Base-by-base conservation (phyloP, 1,139 yeast genomes). In the Candida sojae region DNA sequence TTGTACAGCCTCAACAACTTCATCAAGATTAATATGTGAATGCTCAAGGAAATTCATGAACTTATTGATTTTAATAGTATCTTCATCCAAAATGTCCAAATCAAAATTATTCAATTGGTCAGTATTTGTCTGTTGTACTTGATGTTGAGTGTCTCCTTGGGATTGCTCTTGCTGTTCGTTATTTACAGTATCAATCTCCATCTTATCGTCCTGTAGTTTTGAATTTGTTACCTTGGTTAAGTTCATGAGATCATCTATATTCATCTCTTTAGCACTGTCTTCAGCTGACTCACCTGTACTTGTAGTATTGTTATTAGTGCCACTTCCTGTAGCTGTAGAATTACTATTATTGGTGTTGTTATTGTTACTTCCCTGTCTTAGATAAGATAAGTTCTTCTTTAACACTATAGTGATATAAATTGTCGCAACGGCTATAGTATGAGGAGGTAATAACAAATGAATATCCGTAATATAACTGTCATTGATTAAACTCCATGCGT, bases 391-490 rank as follows among this genome's bases (percentile, higher is more conserved):
- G 46, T 71, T 69, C 55, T 70, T 70, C 51, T 83, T 80, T 43
- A 87, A 66, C 23, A 87, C 86, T 0, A 88, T 70, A 0, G 92
- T 83, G 49, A 88, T 73, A 63, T 87, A 89, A 12, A 92, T 70
- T n/a, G 96, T 82, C 0, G 96, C 83, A 35, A 87, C 71, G 1
- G 97, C 96, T 11, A 91, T 80, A n/a, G 91, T 81, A 66, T 91
- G 97, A 0, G 99, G 99, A 0, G 98, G 95, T 55, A 82, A 84
- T 11, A 91, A 65, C 46, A 93, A 67, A 50, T 89, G 92, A 34
- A 90, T 71, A 62, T 93, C 98, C 1, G 97, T 89, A 44, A 90
- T 84, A 64, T 88, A 92, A 54, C 93, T 82, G 62, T 93, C 99
- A 62, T 92, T 93, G 44, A 93, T 80, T 51, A 92, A 75, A 1